Evolutionary conservation across 805 yeast genomes (phyloP), one percentile per base, ranked within the genome.

Genomic region (Zygotorulaspora chibaensis): DNA sequence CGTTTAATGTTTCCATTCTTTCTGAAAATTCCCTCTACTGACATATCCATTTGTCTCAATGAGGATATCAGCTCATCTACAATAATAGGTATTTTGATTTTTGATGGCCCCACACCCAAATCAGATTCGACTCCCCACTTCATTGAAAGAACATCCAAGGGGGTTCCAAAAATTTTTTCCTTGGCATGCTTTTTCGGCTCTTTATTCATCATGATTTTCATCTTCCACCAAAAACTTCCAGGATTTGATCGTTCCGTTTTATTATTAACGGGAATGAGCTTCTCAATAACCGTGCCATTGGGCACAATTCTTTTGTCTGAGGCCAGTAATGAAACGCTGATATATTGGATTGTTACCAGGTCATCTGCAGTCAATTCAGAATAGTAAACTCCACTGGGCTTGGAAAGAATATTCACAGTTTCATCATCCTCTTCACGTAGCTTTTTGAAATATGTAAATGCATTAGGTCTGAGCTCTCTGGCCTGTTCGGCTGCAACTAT

Each of bases 401-500:
- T 56, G n/a, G 51, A 44, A 12, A 45, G 42, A 10, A 53, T 38
- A 25, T 45, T 48, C 11, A 51, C 45, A 18, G 39, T 51, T 18
- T 59, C 62, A 30, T 61, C 62, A 34, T 59, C 64, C 16, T 46
- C 52, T 30, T 62, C 66, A 48, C 63, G 62, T 25, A 66, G 42
- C 34, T 62, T 62, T 29, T 80, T 80, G 59, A 85, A 90, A 65
- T 85, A 95, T 47, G 84, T 82, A 67, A 84, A 90, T 0, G 96
- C 96, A 65, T 89, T 89, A 2, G 97, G 96, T 47, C 96, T 76
- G 59, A 86, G 84, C 50, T 87, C 96, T 52, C 96, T 74, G 0
- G 98, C 96, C 65, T 91, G 96, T 58, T 93, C 97, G 8, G 96
- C 91, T 2, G 97, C 96, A 7, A 93, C 97, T 60, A 93, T 91